Evolutionary conservation across 2,329 filamentous ascomycete genomes (phyloP), one percentile per base, ranked within the genome.

Genomic region (Fusarium veterinarium): DNA sequence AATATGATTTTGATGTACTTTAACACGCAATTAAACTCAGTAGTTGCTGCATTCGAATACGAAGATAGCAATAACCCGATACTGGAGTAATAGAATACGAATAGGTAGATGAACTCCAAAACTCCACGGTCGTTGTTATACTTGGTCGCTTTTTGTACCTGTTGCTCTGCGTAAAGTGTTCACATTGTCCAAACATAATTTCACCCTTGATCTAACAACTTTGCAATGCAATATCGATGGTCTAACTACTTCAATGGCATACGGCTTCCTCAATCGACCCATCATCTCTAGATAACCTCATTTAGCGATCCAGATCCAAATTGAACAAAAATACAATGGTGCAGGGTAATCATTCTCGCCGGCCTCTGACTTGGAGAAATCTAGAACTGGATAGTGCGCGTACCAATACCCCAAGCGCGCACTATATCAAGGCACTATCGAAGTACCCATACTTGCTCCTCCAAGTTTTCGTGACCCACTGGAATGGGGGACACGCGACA

Each of bases 401-500:
- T 57, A 57, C 5, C 12, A 0, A 3, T 60, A 60, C 49, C 5
- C 13, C 12, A 19, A 25, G 6, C 3, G 6, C 5, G 0, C 4
- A 16, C 57, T 40, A 60, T 1, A 3, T 2, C 25, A 1, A 16
- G 10, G 25, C 30, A 1, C 7, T 17, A 19, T 31, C 2, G 23
- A 33, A 20, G 44, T 60, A 55, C 46, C 45, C 45, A 45, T 64
- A 61, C 46, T 28, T 38, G 13, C 31, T 38, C 16, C 40, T 60
- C 35, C 57, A 41, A 53, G 37, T 61, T 61, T 60, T 48, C 41
- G 46, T 28, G 63, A 62, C 58, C 64, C 64, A 62, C 63, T 62
- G 46, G 48, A 48, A 52, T 53, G 58, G 55, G 60, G 44, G 28
- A 67, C 64, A 67, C 64, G 49, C 55, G 64, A 67, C 63, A 33